Conservation (phyloP, 129 eudicot species). For the Gnaphalium uliginosum region DNA sequence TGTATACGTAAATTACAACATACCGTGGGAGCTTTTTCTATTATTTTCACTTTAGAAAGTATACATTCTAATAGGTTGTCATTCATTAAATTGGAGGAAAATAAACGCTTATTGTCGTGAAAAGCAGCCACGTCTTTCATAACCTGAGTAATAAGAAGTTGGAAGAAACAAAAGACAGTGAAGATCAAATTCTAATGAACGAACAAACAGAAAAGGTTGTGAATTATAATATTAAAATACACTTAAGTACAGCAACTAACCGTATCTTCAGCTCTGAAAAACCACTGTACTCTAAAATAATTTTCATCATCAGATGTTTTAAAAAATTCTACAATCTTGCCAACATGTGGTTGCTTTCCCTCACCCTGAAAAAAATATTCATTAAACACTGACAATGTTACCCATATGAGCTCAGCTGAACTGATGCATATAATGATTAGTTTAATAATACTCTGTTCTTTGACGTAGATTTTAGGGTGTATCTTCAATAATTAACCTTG, state of each 20-base stretch:
- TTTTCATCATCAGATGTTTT: conserved; percentile 66
- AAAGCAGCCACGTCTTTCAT: conserved; percentile 58
- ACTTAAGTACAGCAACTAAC: conserved; percentile 41
- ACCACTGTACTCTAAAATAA: conserved; percentile 93
- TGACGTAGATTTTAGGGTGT: conserved; percentile 15
- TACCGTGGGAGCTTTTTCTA: conserved; percentile 57
- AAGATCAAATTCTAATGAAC: conserved; percentile 7
- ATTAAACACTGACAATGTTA: conserved; percentile 27
- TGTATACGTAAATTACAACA: conserved; percentile 26
- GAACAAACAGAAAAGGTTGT: conserved; percentile 12
- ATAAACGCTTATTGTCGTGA: conserved; percentile 81
- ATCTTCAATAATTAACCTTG: conserved; percentile 7
- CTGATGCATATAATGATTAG: conserved; percentile 23
- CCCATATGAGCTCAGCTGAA: conserved; percentile 35
- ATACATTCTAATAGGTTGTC: conserved; percentile 85
- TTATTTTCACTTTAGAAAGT: conserved; percentile 65
- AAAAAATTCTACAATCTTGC: conserved; percentile 85
- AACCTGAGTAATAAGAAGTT: conserved; percentile 54
- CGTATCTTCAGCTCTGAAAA: conserved; percentile 84
- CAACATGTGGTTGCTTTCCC: conserved; percentile 65
- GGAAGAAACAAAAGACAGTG: conserved; percentile 7
- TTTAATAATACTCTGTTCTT: background rate
- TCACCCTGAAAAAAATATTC: conserved; percentile 67
- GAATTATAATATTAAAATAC: conserved; percentile 8
- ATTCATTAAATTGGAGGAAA: conserved; percentile 73